A percentile compares a stretch with the other conserved stretches of the same genome.
These are phyloP conservation scores for Clathrospora elynae DNA, from an alignment of 2,329 filamentous ascomycete genomes.

Conservation along the genomic window DNA sequence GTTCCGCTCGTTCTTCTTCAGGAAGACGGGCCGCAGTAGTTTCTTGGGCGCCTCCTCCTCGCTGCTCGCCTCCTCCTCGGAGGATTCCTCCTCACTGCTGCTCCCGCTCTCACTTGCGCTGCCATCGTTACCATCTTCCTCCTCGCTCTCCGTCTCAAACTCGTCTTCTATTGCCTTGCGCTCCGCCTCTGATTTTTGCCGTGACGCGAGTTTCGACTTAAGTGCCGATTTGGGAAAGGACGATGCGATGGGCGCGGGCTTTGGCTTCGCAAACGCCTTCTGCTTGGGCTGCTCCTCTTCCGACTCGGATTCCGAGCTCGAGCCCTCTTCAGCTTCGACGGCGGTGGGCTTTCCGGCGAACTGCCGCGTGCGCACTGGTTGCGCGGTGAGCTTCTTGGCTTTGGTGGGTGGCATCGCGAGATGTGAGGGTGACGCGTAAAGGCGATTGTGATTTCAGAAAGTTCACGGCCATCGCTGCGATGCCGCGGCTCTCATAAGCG, in stretches of 20 bases:
- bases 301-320: constrained; percentile 54
- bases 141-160: constrained; percentile 62
- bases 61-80: constrained; percentile 60
- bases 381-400: constrained; percentile 86
- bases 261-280: constrained; percentile 41
- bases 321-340: constrained; percentile 45
- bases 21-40: constrained; percentile 69
- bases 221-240: constrained; percentile 55
- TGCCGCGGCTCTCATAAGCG: constrained; percentile 14
- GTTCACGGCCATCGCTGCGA: constrained; percentile 3
- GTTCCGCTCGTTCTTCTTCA: constrained; percentile 66
- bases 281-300: constrained; percentile 57
- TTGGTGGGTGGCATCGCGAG: constrained; percentile 59
- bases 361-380: constrained; percentile 79
- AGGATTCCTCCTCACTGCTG: constrained; percentile 38
- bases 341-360: constrained; percentile 78
- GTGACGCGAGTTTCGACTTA: constrained; percentile 51
- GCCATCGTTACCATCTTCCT: constrained; percentile 30
- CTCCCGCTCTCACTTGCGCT: constrained; percentile 25
- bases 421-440: background rate
- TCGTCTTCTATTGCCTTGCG: constrained; percentile 56
- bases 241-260: constrained; percentile 50
- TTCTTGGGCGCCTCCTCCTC: constrained; percentile 63
- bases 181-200: constrained; percentile 39
- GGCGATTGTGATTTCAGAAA: no score